phyloP scores from a whole-genome alignment of 2,329 filamentous ascomycete genomes.

The Herpotrichia juniperi region DNA sequence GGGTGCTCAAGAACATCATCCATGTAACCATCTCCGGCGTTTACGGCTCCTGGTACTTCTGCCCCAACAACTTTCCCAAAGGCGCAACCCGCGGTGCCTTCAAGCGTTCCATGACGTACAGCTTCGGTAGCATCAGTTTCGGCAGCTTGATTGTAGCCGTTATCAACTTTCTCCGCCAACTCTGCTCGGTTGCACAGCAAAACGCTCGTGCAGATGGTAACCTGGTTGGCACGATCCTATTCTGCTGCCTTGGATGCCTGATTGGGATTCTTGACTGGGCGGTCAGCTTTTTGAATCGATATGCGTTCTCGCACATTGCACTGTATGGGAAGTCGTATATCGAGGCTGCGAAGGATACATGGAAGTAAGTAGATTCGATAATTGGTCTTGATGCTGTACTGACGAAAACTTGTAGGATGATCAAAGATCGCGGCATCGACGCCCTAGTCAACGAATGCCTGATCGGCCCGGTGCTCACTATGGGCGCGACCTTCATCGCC shows the following conservation, averaged over 20 bases:
- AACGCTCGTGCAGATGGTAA: constrained; percentile 71
- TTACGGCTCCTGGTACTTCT: constrained; percentile 95
- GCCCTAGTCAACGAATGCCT: constrained; percentile 89
- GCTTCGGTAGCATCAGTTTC: constrained; percentile 87
- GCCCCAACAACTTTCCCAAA: constrained; percentile 70
- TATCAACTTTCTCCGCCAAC: constrained; percentile 81
- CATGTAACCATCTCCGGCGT: constrained; percentile 87
- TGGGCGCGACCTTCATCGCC: constrained; percentile 82
- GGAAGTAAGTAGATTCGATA: constrained; percentile 63
- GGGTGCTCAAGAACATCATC: constrained; percentile 87
- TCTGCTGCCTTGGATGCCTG: constrained; percentile 78
- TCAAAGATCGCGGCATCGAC: constrained; percentile 89
- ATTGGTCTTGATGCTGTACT: background rate
- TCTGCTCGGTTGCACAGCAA: constrained; percentile 78
- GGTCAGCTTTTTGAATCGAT: constrained; percentile 86
- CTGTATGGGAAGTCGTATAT: constrained; percentile 91
- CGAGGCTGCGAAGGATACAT: constrained; percentile 84
- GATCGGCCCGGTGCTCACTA: constrained; percentile 65
- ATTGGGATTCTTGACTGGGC: constrained; percentile 83
- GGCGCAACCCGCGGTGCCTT: constrained; percentile 84
- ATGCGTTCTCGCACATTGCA: constrained; percentile 91
- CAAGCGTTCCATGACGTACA: constrained; percentile 82
- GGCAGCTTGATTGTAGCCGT: constrained; percentile 87
- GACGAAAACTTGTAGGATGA: constrained; percentile 61
- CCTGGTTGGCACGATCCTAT: constrained; percentile 68